Base-by-base conservation (phyloP, 2,329 filamentous ascomycete species). In the Coniochaeta sp. region DNA sequence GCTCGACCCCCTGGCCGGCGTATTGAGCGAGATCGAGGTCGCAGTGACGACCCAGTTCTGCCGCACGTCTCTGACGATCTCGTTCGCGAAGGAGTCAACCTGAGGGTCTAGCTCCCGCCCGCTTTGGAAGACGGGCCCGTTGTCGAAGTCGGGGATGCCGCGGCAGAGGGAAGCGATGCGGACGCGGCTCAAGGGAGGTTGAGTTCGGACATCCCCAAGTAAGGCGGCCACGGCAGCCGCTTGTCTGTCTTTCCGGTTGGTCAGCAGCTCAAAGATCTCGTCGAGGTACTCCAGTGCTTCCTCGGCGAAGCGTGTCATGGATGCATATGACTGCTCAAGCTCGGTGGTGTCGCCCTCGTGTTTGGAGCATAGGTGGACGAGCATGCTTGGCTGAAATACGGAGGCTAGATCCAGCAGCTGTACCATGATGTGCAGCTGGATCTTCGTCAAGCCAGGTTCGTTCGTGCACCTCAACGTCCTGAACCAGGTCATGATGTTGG, bases 41-140 rank as follows among this genome's bases (percentile, higher is more conserved):
- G 28, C 30, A 9, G 28, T 22, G 14, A 49, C 28, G 16, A 35
- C 53, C 77, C 77, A 80, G 38, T 71, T 74, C 42, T 66, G 68
- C 4, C 63, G 61, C 10, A 78, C 68, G 38, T 80, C 76, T 8
- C 67, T 64, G 5, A 68, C 51, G 32, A 80, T 74, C 48, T 69
- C 68, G 14, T 67, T 65, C 6, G 65, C 62, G 51, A 79, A 78
- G 38, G 55, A 66, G 27, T 63, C 59, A 8, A 73, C 60, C 24
- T 72, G 63, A 3, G 65, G 52, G 28, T 68, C 56, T 53, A 28
- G 55, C 50, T 51, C 50, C 22, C 55, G 28, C 48, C 45, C 31
- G 49, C 28, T 33, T 20, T 26, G 16, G 47, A 49, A 50, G 40
- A 30, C 27, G 33, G 52, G 24, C 35, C 33, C 49, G 22, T 28